Evolutionary conservation across 208 protist species (phyloP).

Genomic region (Strigomonas culicis): DNA sequence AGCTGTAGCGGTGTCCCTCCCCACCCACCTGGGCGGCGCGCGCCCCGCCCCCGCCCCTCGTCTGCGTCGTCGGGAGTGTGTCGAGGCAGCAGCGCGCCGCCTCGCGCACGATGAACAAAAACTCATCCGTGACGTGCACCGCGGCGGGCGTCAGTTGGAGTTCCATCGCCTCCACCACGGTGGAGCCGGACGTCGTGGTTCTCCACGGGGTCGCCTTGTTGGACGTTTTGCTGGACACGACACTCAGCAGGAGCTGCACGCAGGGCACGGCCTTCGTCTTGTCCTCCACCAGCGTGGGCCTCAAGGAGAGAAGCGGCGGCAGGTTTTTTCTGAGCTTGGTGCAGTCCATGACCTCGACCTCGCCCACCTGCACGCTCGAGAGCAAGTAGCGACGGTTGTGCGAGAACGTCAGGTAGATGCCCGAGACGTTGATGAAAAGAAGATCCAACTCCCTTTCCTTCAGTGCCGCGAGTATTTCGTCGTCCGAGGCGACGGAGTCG

Average conservation of each 20-base stretch:
- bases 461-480: slow-evolving; percentile 5
- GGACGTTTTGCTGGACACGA: neutral
- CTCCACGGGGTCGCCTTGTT: neutral
- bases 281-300: slow-evolving; percentile 10
- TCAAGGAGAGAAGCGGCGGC: slow-evolving; percentile 33
- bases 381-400: slow-evolving; percentile 52
- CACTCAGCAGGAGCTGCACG: neutral
- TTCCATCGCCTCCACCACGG: slow-evolving; percentile 34
- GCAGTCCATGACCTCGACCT: slow-evolving; percentile 57
- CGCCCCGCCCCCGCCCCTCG: no score
- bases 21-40: neutral
- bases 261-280: neutral
- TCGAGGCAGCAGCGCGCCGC: slow-evolving; percentile 20
- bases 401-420: slow-evolving; percentile 33
- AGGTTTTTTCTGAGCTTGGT: slow-evolving; percentile 20
- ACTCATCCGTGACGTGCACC: slow-evolving; percentile 47
- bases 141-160: slow-evolving; percentile 31
- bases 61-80: neutral
- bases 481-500: neutral
- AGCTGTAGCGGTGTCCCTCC: slow-evolving; percentile 21
- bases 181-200: slow-evolving; percentile 8
- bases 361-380: slow-evolving; percentile 29
- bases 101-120: slow-evolving; percentile 46
- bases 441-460: slow-evolving; percentile 47
- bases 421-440: slow-evolving; percentile 36